These are phyloP conservation scores for Lipomyces sp. DNA, from an alignment of 805 yeast species.

Conservation along the genomic window DNA sequence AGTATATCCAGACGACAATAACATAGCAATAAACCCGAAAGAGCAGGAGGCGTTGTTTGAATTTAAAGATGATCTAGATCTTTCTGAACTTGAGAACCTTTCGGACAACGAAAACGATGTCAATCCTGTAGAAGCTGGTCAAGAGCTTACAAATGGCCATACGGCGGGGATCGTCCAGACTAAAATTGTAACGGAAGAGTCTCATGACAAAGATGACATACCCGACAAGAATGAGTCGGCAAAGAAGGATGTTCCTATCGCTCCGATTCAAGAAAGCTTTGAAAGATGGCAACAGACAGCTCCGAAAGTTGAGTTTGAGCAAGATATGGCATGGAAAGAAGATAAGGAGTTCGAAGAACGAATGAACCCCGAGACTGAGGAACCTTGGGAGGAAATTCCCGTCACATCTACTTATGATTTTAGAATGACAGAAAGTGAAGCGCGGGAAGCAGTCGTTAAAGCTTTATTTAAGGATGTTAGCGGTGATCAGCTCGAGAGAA, in stretches of 20 bases:
- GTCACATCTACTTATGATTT: not conserved
- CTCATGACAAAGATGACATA: not conserved
- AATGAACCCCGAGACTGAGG: not conserved
- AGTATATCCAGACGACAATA: not conserved
- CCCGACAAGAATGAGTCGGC: not conserved
- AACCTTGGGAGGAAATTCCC: not conserved
- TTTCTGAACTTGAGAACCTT: not conserved
- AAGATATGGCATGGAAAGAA: not conserved
- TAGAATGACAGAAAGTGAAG: conserved; percentile 8
- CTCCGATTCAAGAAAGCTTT: not conserved
- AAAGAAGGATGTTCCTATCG: not conserved
- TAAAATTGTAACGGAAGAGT: not conserved
- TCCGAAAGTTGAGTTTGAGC: conserved; percentile 3
- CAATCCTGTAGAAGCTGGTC: not conserved
- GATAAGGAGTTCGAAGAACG: conserved; percentile 6
- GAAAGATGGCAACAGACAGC: conserved; percentile 3
- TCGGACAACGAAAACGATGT: not conserved
- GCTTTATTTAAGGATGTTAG: not conserved
- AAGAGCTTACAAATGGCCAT: too few relatives aligned
- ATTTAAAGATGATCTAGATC: not conserved
- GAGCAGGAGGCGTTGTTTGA: not conserved
- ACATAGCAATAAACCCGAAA: not conserved
- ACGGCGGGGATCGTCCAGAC: not conserved
- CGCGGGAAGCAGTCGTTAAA: not conserved
- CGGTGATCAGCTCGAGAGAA: not conserved